Evolutionary conservation across 805 yeast species (phyloP).

Genomic region (Candida palmyrensis): DNA sequence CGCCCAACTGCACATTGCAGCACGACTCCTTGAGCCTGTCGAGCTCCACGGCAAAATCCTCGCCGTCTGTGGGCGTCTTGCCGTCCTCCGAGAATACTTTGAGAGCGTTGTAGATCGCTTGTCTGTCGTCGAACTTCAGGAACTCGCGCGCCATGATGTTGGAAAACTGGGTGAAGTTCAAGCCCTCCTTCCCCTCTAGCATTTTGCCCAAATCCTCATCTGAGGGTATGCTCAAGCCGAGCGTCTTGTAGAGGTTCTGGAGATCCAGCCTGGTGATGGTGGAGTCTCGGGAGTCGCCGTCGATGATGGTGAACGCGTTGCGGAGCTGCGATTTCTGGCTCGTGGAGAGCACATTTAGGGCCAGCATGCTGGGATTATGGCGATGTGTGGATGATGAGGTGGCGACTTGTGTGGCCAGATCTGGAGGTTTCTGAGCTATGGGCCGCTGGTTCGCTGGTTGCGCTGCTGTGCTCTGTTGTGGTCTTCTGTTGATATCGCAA

Average conservation of each 20-base stretch:
- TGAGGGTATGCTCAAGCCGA: slow-evolving; percentile 44
- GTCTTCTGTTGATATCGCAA: too few relatives aligned
- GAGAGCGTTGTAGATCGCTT: slow-evolving; percentile 52
- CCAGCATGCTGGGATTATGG: slow-evolving; percentile 19
- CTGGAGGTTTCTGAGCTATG: too few relatives aligned
- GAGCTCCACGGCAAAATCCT: slow-evolving; percentile 42
- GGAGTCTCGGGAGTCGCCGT: slow-evolving; percentile 73
- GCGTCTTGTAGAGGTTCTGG: slow-evolving; percentile 43
- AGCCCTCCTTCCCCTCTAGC: slow-evolving; percentile 37
- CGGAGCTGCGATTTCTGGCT: slow-evolving; percentile 62
- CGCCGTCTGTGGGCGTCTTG: slow-evolving; percentile 10
- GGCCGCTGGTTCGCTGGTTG: too few relatives aligned
- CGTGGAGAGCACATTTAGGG: slow-evolving; percentile 44
- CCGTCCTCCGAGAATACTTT: slow-evolving; percentile 42
- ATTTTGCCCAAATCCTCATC: slow-evolving; percentile 43
- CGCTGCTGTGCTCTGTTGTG: too few relatives aligned
- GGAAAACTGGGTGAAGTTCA: slow-evolving; percentile 64
- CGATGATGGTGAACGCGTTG: slow-evolving; percentile 75
- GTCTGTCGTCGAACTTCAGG: slow-evolving; percentile 47
- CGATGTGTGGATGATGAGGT: too few relatives aligned
- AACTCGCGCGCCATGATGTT: slow-evolving; percentile 56
- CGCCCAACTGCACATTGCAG: slow-evolving; percentile 42
- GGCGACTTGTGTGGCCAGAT: too few relatives aligned
- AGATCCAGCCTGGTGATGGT: slow-evolving; percentile 53
- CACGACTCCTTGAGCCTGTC: slow-evolving; percentile 45